Conservation (phyloP, 2,329 filamentous ascomycete species). For the Cytospora piceicola region DNA sequence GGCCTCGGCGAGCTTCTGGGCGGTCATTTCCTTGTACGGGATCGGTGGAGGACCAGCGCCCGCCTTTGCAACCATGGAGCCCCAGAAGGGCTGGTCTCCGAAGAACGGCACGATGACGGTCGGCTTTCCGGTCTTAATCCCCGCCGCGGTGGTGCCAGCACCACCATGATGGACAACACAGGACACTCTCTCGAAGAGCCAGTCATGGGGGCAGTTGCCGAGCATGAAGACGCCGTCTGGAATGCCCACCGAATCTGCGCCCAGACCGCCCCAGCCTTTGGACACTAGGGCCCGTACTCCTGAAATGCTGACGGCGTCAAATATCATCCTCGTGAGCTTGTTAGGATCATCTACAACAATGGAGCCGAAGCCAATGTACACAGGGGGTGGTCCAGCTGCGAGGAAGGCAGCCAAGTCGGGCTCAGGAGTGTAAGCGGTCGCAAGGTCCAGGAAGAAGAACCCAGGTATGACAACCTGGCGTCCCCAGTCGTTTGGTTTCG, state of each 20-base stretch:
- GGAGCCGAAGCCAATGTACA: slow-evolving; percentile 84
- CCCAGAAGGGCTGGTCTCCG: slow-evolving; percentile 84
- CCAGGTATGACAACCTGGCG: slow-evolving; percentile 73
- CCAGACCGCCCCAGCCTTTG: slow-evolving; percentile 86
- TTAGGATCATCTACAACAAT: slow-evolving; percentile 81
- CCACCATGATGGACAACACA: slow-evolving; percentile 87
- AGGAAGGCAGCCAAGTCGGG: slow-evolving; percentile 70
- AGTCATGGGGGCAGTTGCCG: slow-evolving; percentile 85
- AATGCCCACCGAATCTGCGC: slow-evolving; percentile 69
- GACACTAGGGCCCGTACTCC: slow-evolving; percentile 81
- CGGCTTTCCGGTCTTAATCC: slow-evolving; percentile 78
- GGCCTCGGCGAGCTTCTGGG: slow-evolving; percentile 66
- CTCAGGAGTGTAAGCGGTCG: slow-evolving; percentile 67
- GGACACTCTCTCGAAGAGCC: slow-evolving; percentile 81
- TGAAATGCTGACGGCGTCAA: slow-evolving; percentile 68
- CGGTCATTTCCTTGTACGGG: slow-evolving; percentile 68
- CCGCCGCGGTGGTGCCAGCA: slow-evolving; percentile 84
- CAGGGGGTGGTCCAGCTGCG: slow-evolving; percentile 68
- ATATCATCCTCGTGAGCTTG: slow-evolving; percentile 70
- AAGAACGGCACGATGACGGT: slow-evolving; percentile 88
- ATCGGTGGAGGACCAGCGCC: slow-evolving; percentile 74
- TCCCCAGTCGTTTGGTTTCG: slow-evolving; percentile 69
- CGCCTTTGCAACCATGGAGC: slow-evolving; percentile 72
- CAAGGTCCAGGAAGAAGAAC: slow-evolving; percentile 75
- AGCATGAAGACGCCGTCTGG: slow-evolving; percentile 81